phyloP scores from a whole-genome alignment of 495 filamentous ascomycete genomes.

The Penicillium cinerascens region DNA sequence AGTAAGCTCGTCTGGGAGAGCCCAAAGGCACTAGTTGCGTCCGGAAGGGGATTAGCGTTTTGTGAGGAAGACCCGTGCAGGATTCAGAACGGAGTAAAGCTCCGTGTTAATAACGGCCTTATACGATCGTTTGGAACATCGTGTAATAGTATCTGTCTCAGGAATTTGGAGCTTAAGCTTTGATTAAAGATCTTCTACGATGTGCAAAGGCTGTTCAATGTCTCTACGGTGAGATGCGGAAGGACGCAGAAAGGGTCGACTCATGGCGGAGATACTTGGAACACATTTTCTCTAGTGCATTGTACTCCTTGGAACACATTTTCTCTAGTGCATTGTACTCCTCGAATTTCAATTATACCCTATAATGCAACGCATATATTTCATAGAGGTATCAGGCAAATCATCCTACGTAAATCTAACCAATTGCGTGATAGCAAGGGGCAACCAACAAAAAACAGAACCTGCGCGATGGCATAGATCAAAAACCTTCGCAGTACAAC shows the following conservation, averaged over 20 bases:
- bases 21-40: background rate
- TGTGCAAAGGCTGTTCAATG: background rate
- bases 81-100: constrained; percentile 22
- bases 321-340: too few species aligned
- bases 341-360: background rate
- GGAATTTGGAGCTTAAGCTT: background rate
- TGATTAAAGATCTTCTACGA: background rate
- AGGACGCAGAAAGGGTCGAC: background rate
- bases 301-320: too few species aligned
- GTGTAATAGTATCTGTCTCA: background rate
- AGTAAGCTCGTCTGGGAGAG: background rate
- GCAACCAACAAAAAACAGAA: background rate
- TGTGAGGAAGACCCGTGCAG: constrained; percentile 26
- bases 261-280: too few species aligned
- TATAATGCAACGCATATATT: background rate
- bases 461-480: background rate
- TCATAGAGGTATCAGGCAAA: background rate
- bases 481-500: background rate
- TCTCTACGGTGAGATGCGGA: background rate
- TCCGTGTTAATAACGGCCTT: constrained; percentile 15
- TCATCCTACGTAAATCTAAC: background rate
- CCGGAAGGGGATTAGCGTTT: constrained; percentile 11
- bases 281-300: too few species aligned
- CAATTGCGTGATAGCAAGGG: background rate
- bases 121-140: background rate